Evolutionary conservation across 805 yeast species (phyloP), one percentile per base, ranked within the genome.

Genomic region (Kazachstania psychrophila): DNA sequence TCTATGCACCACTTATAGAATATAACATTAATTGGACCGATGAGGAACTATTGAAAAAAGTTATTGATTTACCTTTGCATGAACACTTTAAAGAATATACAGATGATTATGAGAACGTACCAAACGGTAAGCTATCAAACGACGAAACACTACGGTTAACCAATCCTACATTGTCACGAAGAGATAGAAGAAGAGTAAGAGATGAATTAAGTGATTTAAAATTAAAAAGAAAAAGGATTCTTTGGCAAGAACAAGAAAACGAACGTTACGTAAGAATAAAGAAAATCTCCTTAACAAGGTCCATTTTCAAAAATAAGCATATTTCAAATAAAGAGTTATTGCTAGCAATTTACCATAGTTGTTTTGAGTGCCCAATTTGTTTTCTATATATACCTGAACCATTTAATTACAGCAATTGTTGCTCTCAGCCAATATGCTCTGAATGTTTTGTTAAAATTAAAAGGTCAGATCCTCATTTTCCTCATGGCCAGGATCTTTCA

Each of bases 391-490:
- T 23, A 4, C 34, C 97, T 1, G 68, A 72, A 19, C 72, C 75
- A 48, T 59, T 88, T 43, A 92, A 92, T 62, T 58, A 70, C 35
- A 79, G 94, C 8, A 69, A 94, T 29, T 89, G 98, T 59, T 89
- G 98, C 57, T 72, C 73, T 34, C 97, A 89, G 58, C 88, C 94
- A 1, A 86, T 89, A 16, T 92, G 98, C 61, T 73, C 95, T 2
- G 97, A 89, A 61, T 89, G 98, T 56, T 89, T 89, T 70, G 96
- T 89, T 11, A 96, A 89, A 60, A 86, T 89, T 56, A 86, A 83
- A 57, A 70, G 97, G 34, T 8, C 20, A 23, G 34, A 23, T 13
- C 34, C 34, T 10, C 29, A 26, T 26, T 23, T 23, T 12, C 17
- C 18, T 3, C 16, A 64, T 77, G 15, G 15, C 9, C 6, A 11